A percentile compares a stretch with the other conserved stretches of the same genome.
These are phyloP conservation scores for Eucalyptus paniculata DNA, from an alignment of 345 rosid species.

Conservation along the genomic window DNA sequence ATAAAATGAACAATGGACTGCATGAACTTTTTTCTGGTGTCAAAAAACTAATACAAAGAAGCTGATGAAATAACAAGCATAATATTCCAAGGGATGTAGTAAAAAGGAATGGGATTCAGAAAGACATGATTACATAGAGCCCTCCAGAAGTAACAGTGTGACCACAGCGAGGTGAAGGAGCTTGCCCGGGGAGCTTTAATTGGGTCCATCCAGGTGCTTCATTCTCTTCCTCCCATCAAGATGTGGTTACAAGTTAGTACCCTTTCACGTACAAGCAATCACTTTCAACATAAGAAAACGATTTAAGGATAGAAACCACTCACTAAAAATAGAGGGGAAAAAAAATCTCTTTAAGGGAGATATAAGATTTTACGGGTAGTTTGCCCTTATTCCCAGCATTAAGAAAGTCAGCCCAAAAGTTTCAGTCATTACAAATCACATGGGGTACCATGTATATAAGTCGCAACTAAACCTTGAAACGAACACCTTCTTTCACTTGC, in stretches of 20 bases:
- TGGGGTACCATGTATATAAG: neutral
- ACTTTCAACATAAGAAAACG: neutral
- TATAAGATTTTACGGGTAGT: neutral
- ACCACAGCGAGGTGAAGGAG: conserved; percentile 92
- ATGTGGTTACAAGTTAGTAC: conserved; percentile 1
- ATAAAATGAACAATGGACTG: neutral
- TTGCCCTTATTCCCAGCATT: neutral
- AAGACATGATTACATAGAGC: conserved; percentile 50
- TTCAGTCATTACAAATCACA: neutral
- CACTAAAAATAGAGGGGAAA: neutral
- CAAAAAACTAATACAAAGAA: neutral
- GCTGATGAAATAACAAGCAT: neutral
- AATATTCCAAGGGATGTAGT: neutral
- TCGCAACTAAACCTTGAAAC: neutral
- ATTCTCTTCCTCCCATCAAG: conserved; percentile 89
- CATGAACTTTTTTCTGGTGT: neutral
- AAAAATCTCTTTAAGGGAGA: neutral
- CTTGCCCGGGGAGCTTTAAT: conserved; percentile 97
- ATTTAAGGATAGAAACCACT: neutral
- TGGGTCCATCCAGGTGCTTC: conserved; percentile 99
- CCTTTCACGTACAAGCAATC: neutral
- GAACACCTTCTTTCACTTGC: neutral
- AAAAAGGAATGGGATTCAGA: neutral
- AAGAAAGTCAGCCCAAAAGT: neutral
- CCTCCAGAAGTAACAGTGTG: conserved; percentile 92